phyloP scores from a whole-genome alignment of 108 stramenopile genomes.

The Seminavis robusta region DNA sequence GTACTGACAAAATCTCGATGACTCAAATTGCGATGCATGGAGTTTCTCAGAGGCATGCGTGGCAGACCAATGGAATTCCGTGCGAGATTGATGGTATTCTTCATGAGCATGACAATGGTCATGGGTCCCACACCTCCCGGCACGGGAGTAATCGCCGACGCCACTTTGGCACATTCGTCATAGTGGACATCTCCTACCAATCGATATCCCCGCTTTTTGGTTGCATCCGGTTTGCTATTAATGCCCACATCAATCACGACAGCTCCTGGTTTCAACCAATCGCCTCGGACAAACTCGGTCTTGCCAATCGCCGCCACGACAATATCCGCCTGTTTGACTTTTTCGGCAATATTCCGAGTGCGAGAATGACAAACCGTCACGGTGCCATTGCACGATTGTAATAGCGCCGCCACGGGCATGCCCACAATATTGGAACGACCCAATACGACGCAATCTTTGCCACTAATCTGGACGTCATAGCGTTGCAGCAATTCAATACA shows the following conservation, averaged over 20 bases:
- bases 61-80: constrained; percentile 20
- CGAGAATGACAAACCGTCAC: constrained; percentile 92
- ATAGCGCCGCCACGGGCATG: constrained; percentile 85
- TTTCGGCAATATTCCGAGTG: constrained; percentile 66
- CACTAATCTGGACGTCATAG: constrained; percentile 69
- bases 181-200: constrained; percentile 95
- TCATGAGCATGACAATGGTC: constrained; percentile 96
- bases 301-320: constrained; percentile 92
- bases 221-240: constrained; percentile 72
- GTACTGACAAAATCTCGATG: constrained; percentile 12
- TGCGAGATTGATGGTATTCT: constrained; percentile 74
- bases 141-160: constrained; percentile 89
- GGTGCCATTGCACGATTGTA: constrained; percentile 84
- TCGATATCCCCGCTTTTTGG: constrained; percentile 79
- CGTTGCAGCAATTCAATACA: constrained; percentile 94
- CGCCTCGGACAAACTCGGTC: constrained; percentile 75
- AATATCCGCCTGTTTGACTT: constrained; percentile 86
- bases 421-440: constrained; percentile 87
- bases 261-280: constrained; percentile 92
- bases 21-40: constrained; percentile 5
- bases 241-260: constrained; percentile 96
- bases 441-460: constrained; percentile 90
- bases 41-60: constrained; percentile 12
- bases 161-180: constrained; percentile 63
- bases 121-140: constrained; percentile 97